These are phyloP conservation scores for Brassica napus DNA, from an alignment of 345 rosid genomes.

Conservation along the genomic window Da-Ae NC_063444.1:50848001-50848500, in stretches of 20 bases:
- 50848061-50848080: conserved; percentile 52
- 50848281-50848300: conserved; percentile 58
- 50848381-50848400: conserved; percentile 68
- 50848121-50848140: conserved; percentile 53
- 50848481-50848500: conserved; percentile 13
- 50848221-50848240: conserved; percentile 61
- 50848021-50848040: background rate
- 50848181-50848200: conserved; percentile 45
- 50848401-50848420: conserved; percentile 57
- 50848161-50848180: conserved; percentile 55
- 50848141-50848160: conserved; percentile 58
- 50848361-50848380: conserved; percentile 67
- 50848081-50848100: conserved; percentile 51
- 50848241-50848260: conserved; percentile 49
- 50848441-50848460: conserved; percentile 51
- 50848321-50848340: conserved; percentile 72
- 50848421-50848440: conserved; percentile 72
- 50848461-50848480: conserved; percentile 16
- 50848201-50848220: conserved; percentile 54
- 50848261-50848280: conserved; percentile 59
- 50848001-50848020: conserved; percentile 16
- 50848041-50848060: background rate
- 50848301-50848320: conserved; percentile 47
- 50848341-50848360: conserved; percentile 51
- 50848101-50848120: conserved; percentile 52